Evolutionary conservation across 1,284 basidiomycete species (phyloP), one percentile per base, ranked within the genome.

Genomic region (Naganishia sp.): DNA sequence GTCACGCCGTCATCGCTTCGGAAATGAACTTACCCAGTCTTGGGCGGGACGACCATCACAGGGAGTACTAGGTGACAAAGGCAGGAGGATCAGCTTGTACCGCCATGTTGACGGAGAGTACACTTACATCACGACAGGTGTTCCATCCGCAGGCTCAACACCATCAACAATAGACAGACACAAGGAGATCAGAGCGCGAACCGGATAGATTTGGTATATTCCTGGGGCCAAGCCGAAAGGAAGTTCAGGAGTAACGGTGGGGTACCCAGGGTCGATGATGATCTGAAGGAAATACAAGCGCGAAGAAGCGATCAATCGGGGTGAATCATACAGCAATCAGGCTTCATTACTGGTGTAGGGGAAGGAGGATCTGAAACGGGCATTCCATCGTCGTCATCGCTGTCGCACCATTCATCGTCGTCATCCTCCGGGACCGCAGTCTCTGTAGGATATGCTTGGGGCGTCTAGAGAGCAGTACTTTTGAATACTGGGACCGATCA

Each of bases 131-230:
- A 39, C 28, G 10, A 61, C 59, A 1, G 36, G 59, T 4, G 59
- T 50, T 7, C 59, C 59, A 43, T 61, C 59, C 28, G 59, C 42
- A 25, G 59, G 48, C 39, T 61, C 48, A 11, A 52, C 16, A 28
- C 49, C 59, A 18, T 61, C 59, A 9, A 36, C 48, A 13, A 55
- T 31, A 28, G 23, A 33, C 10, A 61, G 48, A 44, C 59, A 61
- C 49, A 33, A 42, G 23, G 36, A 50, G 36, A 52, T 52, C 16
- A 61, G 36, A 25, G 36, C 48, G 42, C 59, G 48, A 16, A 50
- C 59, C 10, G 59, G 59, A 25, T 61, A 52, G 23, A 61, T 61
- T 18, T 42, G 48, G 13, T 49, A 52, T 10, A 48, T 52, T 43
- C 39, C 49, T 13, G 46, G 46, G 9, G 36, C 42, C 36, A 42